These are phyloP conservation scores for Lithocarpus polystachyus DNA, from an alignment of 306 rosid genomes.

Conservation along the genomic window DNA sequence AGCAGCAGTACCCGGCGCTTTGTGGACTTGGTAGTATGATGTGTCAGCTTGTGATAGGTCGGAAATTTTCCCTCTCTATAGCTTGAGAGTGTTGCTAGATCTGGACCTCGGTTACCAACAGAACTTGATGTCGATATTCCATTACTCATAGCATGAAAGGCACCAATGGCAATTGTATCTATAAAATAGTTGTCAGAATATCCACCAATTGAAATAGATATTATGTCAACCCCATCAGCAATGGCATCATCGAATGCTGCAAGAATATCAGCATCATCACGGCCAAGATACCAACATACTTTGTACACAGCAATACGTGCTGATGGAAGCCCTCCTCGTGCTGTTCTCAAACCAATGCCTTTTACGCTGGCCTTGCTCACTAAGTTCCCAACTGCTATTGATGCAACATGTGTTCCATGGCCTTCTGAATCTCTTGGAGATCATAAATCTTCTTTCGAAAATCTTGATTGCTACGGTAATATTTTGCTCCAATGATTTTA, in stretches of 20 bases:
- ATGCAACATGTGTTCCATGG: slow-evolving; percentile 56
- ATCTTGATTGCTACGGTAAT: slow-evolving; percentile 3
- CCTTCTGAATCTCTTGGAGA: slow-evolving; percentile 45
- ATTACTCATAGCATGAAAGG: slow-evolving; percentile 50
- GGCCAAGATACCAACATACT: slow-evolving; percentile 21
- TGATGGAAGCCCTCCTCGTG: slow-evolving; percentile 46
- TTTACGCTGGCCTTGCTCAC: slow-evolving; percentile 32
- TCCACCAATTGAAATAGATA: slow-evolving; percentile 31
- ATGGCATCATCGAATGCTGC: slow-evolving; percentile 46
- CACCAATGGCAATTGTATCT: slow-evolving; percentile 32
- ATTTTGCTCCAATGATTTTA: slow-evolving; percentile 49
- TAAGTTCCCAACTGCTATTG: slow-evolving; percentile 40
- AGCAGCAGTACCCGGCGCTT: no score
- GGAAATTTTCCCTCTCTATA: no score
- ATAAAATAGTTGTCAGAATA: slow-evolving; percentile 3
- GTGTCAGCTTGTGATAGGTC: no score
- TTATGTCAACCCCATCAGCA: slow-evolving; percentile 50
- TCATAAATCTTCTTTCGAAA: not conserved
- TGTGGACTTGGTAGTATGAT: no score
- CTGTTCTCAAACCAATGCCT: slow-evolving; percentile 47
- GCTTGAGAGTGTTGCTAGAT: not conserved
- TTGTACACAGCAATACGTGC: slow-evolving; percentile 55
- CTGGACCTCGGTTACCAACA: slow-evolving; percentile 37
- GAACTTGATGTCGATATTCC: slow-evolving; percentile 42
- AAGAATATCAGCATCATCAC: slow-evolving; percentile 8